A percentile compares a stretch with the other conserved stretches of the same genome.
Evolutionary conservation across 352 stramenopile genomes (phyloP).

Genomic region (Globisporangium megalacanthum): DNA sequence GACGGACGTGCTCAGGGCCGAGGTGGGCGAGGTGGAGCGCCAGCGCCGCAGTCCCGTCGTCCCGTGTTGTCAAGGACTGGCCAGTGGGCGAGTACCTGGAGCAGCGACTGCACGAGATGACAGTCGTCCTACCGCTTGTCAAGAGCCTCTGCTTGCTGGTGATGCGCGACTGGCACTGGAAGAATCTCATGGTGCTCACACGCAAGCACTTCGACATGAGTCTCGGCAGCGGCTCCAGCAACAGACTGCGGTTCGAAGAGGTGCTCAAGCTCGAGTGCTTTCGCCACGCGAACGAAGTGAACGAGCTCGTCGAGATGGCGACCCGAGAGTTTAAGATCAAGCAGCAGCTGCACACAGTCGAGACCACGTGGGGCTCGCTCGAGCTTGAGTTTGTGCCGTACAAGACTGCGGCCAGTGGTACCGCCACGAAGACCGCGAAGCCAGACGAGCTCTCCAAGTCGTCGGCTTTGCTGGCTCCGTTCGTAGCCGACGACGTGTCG

Average conservation of each 20-base stretch:
- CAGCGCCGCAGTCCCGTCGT: conserved; percentile 45
- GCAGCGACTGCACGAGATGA: conserved; percentile 90
- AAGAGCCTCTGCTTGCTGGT: conserved; percentile 86
- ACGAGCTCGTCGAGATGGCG: conserved; percentile 93
- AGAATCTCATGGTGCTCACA: conserved; percentile 79
- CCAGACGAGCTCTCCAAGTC: neutral
- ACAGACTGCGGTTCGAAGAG: conserved; percentile 85
- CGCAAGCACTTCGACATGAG: conserved; percentile 83
- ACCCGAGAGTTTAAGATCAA: conserved; percentile 97
- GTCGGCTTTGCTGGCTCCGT: no score
- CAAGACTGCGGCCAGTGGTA: conserved; percentile 51
- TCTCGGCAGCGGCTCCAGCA: conserved; percentile 4
- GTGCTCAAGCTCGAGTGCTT: conserved; percentile 92
- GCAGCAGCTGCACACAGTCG: conserved; percentile 91
- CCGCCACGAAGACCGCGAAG: neutral
- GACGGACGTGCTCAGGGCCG: conserved; percentile 82
- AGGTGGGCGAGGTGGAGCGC: conserved; percentile 82
- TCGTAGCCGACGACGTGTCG: neutral
- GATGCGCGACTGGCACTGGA: conserved; percentile 89
- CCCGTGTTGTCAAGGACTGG: conserved; percentile 88
- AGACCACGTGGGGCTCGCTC: conserved; percentile 85
- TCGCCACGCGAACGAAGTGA: conserved; percentile 90
- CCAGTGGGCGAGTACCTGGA: conserved; percentile 89
- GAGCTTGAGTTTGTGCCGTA: conserved; percentile 91
- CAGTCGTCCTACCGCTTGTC: conserved; percentile 86